phyloP scores from a whole-genome alignment of 1,139 yeast species.

The Hanseniaspora gamundiae region DNA sequence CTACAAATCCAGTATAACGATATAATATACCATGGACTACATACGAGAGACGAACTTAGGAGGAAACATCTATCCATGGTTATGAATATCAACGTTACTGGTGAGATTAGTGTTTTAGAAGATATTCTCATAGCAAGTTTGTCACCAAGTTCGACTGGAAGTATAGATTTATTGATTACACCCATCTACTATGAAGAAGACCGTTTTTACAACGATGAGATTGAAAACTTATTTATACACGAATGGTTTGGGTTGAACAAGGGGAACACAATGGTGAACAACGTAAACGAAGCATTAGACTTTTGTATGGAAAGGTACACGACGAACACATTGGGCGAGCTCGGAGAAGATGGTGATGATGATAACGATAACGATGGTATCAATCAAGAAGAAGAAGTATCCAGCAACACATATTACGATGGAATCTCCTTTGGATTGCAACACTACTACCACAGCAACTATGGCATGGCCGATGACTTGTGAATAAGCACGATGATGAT shows the following conservation, averaged over 20 bases:
- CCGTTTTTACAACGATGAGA: slow-evolving; percentile 24
- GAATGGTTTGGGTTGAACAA: slow-evolving; percentile 28
- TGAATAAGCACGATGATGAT: too few species aligned
- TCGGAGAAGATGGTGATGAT: neutral
- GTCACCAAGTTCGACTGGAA: too few species aligned
- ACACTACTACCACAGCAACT: neutral
- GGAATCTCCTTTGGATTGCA: neutral
- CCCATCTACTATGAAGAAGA: slow-evolving; percentile 27
- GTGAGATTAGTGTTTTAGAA: slow-evolving; percentile 6
- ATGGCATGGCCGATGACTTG: neutral
- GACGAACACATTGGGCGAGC: slow-evolving; percentile 1
- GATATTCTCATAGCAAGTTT: too few species aligned
- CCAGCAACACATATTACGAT: neutral
- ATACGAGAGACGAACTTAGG: too few species aligned
- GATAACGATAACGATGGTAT: neutral
- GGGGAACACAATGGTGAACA: slow-evolving; percentile 27
- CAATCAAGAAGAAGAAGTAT: neutral
- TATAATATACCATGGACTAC: slow-evolving; percentile 24
- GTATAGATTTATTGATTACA: slow-evolving; percentile 23
- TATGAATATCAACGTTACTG: slow-evolving; percentile 20
- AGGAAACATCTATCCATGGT: slow-evolving; percentile 17
- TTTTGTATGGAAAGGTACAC: slow-evolving; percentile 19
- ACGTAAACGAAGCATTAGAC: slow-evolving; percentile 21
- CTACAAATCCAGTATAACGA: slow-evolving; percentile 25
- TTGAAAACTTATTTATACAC: slow-evolving; percentile 27